A percentile compares a stretch with the other conserved stretches of the same genome.
These are phyloP conservation scores for Collariella sp. DNA, from an alignment of 495 filamentous ascomycete genomes.

Conservation along the genomic window DNA sequence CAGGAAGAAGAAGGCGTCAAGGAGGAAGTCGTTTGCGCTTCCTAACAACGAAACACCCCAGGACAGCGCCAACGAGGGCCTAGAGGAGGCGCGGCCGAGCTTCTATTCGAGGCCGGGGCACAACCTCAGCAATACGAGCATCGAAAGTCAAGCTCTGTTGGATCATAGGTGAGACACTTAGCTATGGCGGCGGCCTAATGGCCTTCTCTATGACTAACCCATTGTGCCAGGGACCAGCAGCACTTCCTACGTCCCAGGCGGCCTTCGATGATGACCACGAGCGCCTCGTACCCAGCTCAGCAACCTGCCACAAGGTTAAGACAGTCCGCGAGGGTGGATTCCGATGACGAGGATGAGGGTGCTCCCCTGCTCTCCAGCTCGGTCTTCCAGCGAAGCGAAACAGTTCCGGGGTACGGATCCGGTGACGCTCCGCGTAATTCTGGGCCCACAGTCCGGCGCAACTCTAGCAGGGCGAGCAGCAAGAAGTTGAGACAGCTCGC, in stretches of 20 bases:
- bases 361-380: constrained; percentile 47
- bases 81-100: constrained; percentile 29
- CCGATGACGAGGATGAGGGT: constrained; percentile 46
- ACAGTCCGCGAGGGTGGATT: constrained; percentile 23
- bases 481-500: constrained; percentile 21
- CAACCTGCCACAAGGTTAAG: constrained; percentile 29
- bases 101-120: constrained; percentile 52
- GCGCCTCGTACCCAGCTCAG: constrained; percentile 31
- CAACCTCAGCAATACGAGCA: constrained; percentile 67
- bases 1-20: constrained; percentile 49
- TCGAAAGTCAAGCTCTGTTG: constrained; percentile 71
- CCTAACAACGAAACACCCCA: constrained; percentile 38
- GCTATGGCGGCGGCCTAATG: not conserved
- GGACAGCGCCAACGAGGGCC: constrained; percentile 27
- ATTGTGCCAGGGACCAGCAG: constrained; percentile 52
- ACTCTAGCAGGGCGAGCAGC: constrained; percentile 35
- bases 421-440: constrained; percentile 23
- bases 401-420: constrained; percentile 31
- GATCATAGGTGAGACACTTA: constrained; percentile 57
- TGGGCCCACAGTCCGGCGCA: constrained; percentile 27
- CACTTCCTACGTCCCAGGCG: constrained; percentile 59
- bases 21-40: constrained; percentile 56
- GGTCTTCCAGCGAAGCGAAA: constrained; percentile 23
- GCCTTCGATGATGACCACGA: constrained; percentile 36
- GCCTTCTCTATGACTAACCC: constrained; percentile 3